These are phyloP conservation scores for Allium cepa DNA, from an alignment of 106 monocot species.

Conservation along the genomic window DNA sequence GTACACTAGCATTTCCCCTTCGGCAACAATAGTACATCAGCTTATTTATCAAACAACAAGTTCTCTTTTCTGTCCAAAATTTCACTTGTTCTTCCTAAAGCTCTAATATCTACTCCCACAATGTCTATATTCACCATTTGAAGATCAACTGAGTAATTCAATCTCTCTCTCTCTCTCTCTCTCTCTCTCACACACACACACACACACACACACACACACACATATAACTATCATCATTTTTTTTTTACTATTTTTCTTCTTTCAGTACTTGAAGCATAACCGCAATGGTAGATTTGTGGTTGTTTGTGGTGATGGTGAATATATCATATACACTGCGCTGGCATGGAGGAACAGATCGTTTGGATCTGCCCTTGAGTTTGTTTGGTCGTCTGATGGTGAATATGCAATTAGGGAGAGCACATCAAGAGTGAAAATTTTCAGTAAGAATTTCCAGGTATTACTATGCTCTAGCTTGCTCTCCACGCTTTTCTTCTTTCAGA, in stretches of 20 bases:
- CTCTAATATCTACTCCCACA: too few relatives aligned
- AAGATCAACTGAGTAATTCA: too few relatives aligned
- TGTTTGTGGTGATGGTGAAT: slow-evolving; percentile 98
- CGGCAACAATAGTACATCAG: too few relatives aligned
- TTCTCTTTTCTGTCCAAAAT: too few relatives aligned
- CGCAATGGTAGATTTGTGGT: slow-evolving; percentile 97
- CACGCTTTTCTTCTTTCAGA: background rate
- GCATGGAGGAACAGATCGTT: slow-evolving; percentile 99
- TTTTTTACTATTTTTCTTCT: background rate
- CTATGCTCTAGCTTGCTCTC: background rate
- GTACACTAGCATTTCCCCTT: too few relatives aligned
- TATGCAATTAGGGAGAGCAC: slow-evolving; percentile 91
- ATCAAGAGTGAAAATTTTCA: slow-evolving; percentile 86
- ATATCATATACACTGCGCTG: slow-evolving; percentile 94
- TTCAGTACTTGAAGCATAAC: slow-evolving; percentile 90
- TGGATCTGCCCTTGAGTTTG: slow-evolving; percentile 88
- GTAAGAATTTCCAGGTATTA: slow-evolving; percentile 82
- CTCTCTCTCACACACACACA: too few relatives aligned
- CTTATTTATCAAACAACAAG: too few relatives aligned
- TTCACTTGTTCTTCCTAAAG: too few relatives aligned
- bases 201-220: too few relatives aligned
- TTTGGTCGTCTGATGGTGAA: slow-evolving; percentile 96
- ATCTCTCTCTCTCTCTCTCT: too few relatives aligned
- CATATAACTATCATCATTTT: too few relatives aligned
- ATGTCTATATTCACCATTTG: too few relatives aligned